phyloP scores from a whole-genome alignment of 129 eudicot genomes.

The Silybum marianum region DNA sequence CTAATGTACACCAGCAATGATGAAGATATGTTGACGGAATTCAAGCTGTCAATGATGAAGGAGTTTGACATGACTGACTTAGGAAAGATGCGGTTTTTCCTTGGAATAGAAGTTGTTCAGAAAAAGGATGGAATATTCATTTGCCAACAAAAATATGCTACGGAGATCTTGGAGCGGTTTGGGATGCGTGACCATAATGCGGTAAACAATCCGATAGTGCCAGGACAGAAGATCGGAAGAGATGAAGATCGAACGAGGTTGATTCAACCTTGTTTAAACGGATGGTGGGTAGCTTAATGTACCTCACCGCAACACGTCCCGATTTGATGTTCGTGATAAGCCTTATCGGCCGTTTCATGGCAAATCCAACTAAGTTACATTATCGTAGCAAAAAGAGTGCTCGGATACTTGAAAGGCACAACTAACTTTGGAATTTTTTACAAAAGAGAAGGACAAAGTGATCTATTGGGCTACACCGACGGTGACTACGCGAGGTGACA shows the following conservation, averaged over 20 bases:
- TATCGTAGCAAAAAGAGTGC: no score
- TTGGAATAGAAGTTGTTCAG: no score
- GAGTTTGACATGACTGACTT: no score
- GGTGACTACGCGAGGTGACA: background rate
- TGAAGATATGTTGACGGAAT: background rate
- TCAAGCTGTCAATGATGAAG: background rate
- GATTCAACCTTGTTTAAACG: background rate
- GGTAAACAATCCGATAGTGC: no score
- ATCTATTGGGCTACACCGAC: background rate
- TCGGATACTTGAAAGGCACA: no score
- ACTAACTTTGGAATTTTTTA: background rate
- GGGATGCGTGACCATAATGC: no score
- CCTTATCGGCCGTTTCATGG: no score
- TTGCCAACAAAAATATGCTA: background rate
- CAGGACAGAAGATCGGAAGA: no score
- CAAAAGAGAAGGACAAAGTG: background rate
- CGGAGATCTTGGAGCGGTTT: background rate
- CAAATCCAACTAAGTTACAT: no score
- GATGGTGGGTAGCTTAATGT: background rate
- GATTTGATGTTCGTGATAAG: background rate
- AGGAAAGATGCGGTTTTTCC: no score
- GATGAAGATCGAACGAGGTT: no score
- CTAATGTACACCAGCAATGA: background rate
- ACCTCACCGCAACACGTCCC: background rate
- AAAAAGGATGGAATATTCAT: background rate